These are phyloP conservation scores for Colletotrichum lupini DNA, from an alignment of 2,329 filamentous ascomycete species.

Conservation along the genomic window DNA sequence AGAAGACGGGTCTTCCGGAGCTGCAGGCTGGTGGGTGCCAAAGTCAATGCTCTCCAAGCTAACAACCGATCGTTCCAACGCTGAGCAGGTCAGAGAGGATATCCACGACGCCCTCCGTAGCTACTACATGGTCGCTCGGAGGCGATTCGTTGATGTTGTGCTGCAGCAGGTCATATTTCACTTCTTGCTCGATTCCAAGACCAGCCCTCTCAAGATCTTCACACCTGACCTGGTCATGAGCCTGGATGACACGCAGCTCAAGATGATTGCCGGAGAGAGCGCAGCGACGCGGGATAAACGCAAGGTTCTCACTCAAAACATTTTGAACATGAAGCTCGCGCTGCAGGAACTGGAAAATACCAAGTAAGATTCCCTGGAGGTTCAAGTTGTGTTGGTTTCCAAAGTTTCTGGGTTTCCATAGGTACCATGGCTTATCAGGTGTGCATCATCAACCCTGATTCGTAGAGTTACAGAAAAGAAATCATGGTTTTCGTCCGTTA, in stretches of 20 bases:
- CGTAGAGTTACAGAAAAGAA: too few species aligned
- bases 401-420: neutral
- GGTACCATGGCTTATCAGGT: neutral
- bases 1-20: neutral
- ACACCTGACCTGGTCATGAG: slow-evolving; percentile 59
- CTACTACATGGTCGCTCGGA: slow-evolving; percentile 71
- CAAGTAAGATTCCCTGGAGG: neutral
- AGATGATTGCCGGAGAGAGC: slow-evolving; percentile 69
- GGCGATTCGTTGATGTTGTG: slow-evolving; percentile 72
- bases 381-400: too few species aligned
- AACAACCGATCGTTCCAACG: slow-evolving; percentile 21
- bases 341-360: slow-evolving; percentile 35
- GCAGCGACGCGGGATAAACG: slow-evolving; percentile 51
- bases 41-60: slow-evolving; percentile 35
- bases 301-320: slow-evolving; percentile 55
- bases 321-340: slow-evolving; percentile 55
- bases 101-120: slow-evolving; percentile 69
- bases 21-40: slow-evolving; percentile 4
- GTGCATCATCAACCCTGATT: neutral
- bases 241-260: slow-evolving; percentile 60
- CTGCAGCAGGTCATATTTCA: slow-evolving; percentile 68
- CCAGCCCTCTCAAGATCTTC: slow-evolving; percentile 65
- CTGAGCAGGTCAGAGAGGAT: slow-evolving; percentile 52
- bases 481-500: too few species aligned
- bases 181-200: slow-evolving; percentile 59